Evolutionary conservation across 371 early-diverging fungal genomes (phyloP), one percentile per base, ranked within the genome.

Genomic region (Mortierella sp.): DNA sequence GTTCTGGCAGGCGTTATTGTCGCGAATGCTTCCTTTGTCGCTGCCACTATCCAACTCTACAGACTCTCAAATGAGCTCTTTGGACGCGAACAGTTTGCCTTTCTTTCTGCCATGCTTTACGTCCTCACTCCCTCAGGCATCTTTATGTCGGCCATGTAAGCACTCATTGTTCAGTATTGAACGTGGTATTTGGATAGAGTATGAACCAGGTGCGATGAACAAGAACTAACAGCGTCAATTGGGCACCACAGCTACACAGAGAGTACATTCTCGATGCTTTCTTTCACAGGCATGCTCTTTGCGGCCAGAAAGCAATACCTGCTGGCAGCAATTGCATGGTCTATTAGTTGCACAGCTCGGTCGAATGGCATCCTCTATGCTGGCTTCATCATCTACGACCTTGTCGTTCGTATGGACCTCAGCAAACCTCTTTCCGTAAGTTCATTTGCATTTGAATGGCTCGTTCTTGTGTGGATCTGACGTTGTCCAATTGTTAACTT

Each of bases 111-210:
- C 0, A 75, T 96, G 40, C 90, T 95, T 10, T 97, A 93, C 79
- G 89, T 89, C 70, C 66, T 95, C 43, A 92, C 94, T 2, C 97
- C 97, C 8, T 91, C 96, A 2, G 89, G 93, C 6, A 89, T 95
- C 73, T 97, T 98, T 79, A 93, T 97, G 94, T 95, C 97, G 11
- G 89, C 96, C 6, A 88, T 96, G 89, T 95, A 88, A 72, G 85
- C 58, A 26, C 14, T 67, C 39, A 9, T 52, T 22, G 66, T 14
- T 64, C 68, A 43, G 48, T 29, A 64, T 44, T 47, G 31, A 44
- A 0, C 50, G 4, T 5, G 7, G 1, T 43, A 19, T 10, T 10
- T 34, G 61, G 22, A 34, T n/a, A n/a, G n/a, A n/a, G n/a, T n/a
- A n/a, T n/a, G n/a, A n/a, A n/a, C n/a, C n/a, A 34, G 13, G 4